Evolutionary conservation across 257 asterid genomes (phyloP).

Genomic region (Nicotiana tomentosiformis): DNA sequence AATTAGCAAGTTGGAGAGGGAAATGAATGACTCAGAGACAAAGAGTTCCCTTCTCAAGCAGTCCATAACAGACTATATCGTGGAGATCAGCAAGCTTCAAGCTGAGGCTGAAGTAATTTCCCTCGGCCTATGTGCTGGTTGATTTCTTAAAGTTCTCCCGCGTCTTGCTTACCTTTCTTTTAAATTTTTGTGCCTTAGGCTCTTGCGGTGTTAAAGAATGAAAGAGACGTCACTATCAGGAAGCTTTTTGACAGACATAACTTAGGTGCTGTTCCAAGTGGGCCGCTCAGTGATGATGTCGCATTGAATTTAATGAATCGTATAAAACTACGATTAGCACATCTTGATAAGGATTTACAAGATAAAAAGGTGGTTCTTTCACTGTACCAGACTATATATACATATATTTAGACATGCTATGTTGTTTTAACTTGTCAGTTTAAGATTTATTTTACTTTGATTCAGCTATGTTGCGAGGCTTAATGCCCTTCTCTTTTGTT

Average conservation of each 20-base stretch:
- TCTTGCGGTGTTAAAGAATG: conserved; percentile 60
- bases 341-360: conserved; percentile 50
- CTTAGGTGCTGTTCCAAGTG: conserved; percentile 64
- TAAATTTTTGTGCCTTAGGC: conserved; percentile 36
- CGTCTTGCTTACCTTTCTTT: conserved; percentile 4
- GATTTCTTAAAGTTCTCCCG: conserved; percentile 15
- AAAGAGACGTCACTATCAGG: conserved; percentile 51
- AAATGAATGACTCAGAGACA: conserved; percentile 50
- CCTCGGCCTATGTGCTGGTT: conserved; percentile 14
- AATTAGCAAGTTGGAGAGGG: conserved; percentile 57
- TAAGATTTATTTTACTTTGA: background rate
- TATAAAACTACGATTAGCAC: conserved; percentile 49
- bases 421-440: background rate
- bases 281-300: conserved; percentile 62
- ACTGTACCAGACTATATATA: background rate
- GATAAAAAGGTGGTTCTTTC: conserved; percentile 61
- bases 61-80: conserved; percentile 27
- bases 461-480: background rate
- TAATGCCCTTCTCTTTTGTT: conserved; percentile 5
- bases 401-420: background rate
- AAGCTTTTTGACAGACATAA: conserved; percentile 56
- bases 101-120: conserved; percentile 60
- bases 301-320: conserved; percentile 59
- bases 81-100: conserved; percentile 68
- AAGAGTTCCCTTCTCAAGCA: conserved; percentile 37